phyloP scores from a whole-genome alignment of 2,329 filamentous ascomycete species.

The Colletotrichum spinosum region DNA sequence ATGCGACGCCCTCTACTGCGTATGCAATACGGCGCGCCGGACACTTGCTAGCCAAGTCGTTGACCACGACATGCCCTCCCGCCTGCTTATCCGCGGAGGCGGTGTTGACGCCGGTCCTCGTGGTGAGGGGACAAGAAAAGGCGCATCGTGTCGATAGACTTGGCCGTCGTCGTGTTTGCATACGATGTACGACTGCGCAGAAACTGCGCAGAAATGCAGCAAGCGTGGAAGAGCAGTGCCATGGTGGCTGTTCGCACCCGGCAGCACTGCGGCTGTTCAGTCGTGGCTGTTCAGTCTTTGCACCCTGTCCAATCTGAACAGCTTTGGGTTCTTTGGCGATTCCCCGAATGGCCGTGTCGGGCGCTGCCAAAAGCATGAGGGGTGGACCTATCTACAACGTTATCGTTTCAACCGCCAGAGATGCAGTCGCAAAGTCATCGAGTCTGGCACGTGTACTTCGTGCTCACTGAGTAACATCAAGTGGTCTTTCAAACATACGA shows the following conservation, averaged over 20 bases:
- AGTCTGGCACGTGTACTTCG: slow-evolving; percentile 1
- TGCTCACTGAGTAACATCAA: slow-evolving; percentile 9
- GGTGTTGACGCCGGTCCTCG: slow-evolving; percentile 20
- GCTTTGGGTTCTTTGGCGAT: slow-evolving; percentile 19
- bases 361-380: not conserved
- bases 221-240: not conserved
- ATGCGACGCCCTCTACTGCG: slow-evolving; percentile 16
- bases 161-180: slow-evolving; percentile 8
- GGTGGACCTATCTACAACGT: slow-evolving; percentile 26
- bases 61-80: slow-evolving; percentile 12
- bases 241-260: slow-evolving; percentile 16
- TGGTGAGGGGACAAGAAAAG: not conserved
- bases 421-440: slow-evolving; percentile 4
- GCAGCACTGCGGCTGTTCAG: not conserved
- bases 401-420: slow-evolving; percentile 29
- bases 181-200: not conserved
- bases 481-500: slow-evolving; percentile 10
- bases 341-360: slow-evolving; percentile 14
- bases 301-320: slow-evolving; percentile 17
- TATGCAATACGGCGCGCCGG: slow-evolving; percentile 1
- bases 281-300: not conserved
- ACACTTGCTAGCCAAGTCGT: slow-evolving; percentile 14
- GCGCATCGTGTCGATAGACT: not conserved
- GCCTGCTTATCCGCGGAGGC: slow-evolving; percentile 19
- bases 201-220: not conserved